Evolutionary conservation across 2,329 filamentous ascomycete genomes (phyloP).

Genomic region (Arthroderma uncinatum): DNA sequence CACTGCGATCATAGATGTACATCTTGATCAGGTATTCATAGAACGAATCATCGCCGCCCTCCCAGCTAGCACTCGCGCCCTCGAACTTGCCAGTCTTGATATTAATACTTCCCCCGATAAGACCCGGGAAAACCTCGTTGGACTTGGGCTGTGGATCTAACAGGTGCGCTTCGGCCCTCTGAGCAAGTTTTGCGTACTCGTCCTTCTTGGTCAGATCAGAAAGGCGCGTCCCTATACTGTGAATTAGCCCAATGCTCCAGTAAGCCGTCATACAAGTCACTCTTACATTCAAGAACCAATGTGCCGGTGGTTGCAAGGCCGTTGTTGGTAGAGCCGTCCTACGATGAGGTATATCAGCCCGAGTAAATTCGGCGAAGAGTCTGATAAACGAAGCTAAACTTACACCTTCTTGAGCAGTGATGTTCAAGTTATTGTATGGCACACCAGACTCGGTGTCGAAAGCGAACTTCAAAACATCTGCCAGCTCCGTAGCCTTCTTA

Average conservation of each 20-base stretch:
- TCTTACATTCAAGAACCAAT: constrained; percentile 58
- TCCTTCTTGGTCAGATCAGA: constrained; percentile 60
- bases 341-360: constrained; percentile 11
- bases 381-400: neutral
- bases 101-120: constrained; percentile 58
- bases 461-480: constrained; percentile 61
- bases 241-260: neutral
- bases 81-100: constrained; percentile 55
- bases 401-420: constrained; percentile 40
- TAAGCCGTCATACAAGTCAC: neutral
- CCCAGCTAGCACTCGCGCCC: constrained; percentile 62
- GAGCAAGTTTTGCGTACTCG: constrained; percentile 54
- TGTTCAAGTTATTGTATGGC: constrained; percentile 57
- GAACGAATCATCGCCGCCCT: constrained; percentile 64
- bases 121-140: constrained; percentile 63
- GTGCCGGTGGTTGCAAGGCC: constrained; percentile 68
- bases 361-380: neutral
- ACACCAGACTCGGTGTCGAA: constrained; percentile 68
- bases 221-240: constrained; percentile 39
- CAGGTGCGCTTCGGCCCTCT: constrained; percentile 59
- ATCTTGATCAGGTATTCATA: constrained; percentile 91
- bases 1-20: constrained; percentile 62
- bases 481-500: constrained; percentile 55
- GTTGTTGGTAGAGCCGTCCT: constrained; percentile 47
- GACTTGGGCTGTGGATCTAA: constrained; percentile 52